Evolutionary conservation across 257 asterid genomes (phyloP).

Genomic region (Solanum dulcamara): DNA sequence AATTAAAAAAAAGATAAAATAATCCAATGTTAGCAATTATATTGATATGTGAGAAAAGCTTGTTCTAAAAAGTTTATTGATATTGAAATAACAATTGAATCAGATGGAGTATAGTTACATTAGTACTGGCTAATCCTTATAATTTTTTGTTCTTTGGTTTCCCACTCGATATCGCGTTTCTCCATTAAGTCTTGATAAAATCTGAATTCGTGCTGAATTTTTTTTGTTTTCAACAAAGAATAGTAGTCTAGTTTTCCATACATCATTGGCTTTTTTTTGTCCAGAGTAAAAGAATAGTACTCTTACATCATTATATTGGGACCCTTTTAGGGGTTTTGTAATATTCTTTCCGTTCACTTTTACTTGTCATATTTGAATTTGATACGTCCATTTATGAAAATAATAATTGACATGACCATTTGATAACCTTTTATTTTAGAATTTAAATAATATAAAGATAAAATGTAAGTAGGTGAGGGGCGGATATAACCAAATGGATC

Average conservation of each 20-base stretch:
- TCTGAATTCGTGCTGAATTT: rapidly evolving
- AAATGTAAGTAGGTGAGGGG: background rate
- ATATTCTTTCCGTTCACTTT: background rate
- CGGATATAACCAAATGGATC: no score
- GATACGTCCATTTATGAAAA: background rate
- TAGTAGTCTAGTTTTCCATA: background rate
- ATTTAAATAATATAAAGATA: no score
- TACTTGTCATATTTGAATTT: background rate
- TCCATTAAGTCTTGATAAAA: no score
- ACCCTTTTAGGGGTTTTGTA: background rate
- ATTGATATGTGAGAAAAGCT: background rate
- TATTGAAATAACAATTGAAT: background rate
- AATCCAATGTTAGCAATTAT: background rate
- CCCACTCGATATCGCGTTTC: background rate
- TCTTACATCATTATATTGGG: background rate
- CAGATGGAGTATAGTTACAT: background rate
- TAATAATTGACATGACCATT: background rate
- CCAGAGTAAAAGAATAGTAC: background rate
- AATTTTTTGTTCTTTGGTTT: background rate
- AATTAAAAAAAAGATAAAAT: no score
- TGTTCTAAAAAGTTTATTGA: background rate
- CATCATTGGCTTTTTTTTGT: background rate
- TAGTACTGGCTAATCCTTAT: no score
- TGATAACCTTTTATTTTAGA: no score
- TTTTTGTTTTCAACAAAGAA: background rate